Evolutionary conservation across 2,329 filamentous ascomycete species (phyloP), one percentile per base, ranked within the genome.

Genomic region (Fusarium vanettenii): DNA sequence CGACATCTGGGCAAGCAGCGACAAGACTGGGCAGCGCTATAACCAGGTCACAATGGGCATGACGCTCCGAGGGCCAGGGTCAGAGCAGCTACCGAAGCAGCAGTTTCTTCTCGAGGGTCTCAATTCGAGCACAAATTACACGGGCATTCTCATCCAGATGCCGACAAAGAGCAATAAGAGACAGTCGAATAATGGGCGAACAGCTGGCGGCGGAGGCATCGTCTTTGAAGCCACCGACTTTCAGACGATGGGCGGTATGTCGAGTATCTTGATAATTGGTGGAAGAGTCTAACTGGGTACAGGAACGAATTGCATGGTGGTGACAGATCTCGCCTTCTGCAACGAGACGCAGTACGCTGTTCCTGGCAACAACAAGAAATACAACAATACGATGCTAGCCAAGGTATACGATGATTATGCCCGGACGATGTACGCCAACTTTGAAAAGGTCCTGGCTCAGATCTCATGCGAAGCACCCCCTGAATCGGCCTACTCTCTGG

Each of bases 321-420:
- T 98, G 55, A 95, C 92, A 82, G 92, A 97, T 79, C 90, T 99
- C n/a, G 87, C 91, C 0, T 97, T 98, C 82, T 99, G 97, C 85
- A 89, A 92, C 76, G 91, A 96, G 77, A 93, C 96, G 57, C 94
- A 96, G 60, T 98, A 98, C 80, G 93, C 96, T 8, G 97, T 98
- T 0, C 97, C 97, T 1, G 92, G 93, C 45, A 97, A 97, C 79
- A 87, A 90, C 2, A 84, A 86, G 39, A 90, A 86, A 55, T 92
- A 91, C 74, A 86, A 89, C 63, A 91, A 91, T 76, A 86, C 88
- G 2, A 85, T 86, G 20, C 89, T 99, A 10, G 91, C 89, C 5
- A 83, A 86, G 5, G 90, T 93, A 67, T 99, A 98, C 85, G 96
- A 99, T 82, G 84, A 90, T 52, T 91, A 94, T 79, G 94, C 96